phyloP scores from a whole-genome alignment of 345 rosid species.

The Citropsis articulata region DNA sequence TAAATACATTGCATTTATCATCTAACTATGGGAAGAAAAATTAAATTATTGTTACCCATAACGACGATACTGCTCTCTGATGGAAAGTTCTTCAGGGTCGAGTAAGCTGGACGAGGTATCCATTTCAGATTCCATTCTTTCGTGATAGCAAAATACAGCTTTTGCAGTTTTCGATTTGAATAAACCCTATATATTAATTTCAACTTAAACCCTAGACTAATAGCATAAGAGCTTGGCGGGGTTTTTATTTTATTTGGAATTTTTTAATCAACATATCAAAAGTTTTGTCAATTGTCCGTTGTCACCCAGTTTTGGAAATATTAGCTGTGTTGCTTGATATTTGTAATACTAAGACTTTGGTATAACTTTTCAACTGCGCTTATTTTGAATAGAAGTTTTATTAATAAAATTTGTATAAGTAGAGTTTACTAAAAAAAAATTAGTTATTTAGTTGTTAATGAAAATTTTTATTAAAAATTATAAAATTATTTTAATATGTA shows the following conservation, averaged over 20 bases:
- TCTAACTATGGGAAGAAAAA: neutral
- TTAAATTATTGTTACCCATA: conserved; percentile 53
- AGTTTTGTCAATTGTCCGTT: neutral
- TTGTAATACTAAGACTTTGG: neutral
- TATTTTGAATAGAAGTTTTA: too few relatives aligned
- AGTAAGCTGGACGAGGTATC: conserved; percentile 66
- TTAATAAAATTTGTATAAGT: too few relatives aligned
- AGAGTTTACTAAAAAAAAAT: fast-evolving
- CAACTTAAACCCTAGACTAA: conserved; percentile 6
- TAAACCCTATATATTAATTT: neutral
- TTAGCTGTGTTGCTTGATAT: neutral
- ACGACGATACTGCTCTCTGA: conserved; percentile 81
- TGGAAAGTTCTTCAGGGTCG: conserved; percentile 68
- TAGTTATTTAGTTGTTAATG: too few relatives aligned
- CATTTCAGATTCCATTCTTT: conserved; percentile 67
- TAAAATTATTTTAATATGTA: too few relatives aligned
- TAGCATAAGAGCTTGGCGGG: neutral
- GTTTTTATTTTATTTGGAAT: neutral
- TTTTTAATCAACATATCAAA: neutral
- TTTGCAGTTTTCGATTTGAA: neutral
- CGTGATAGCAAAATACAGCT: neutral
- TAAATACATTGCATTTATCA: neutral
- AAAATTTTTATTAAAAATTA: too few relatives aligned
- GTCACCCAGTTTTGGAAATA: neutral
- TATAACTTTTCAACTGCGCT: too few relatives aligned